Percentiles rank a stretch among this genome's conserved stretches.
These are phyloP conservation scores for Athelia sp. DNA, from an alignment of 1,284 basidiomycete species.

Conservation along the genomic window DNA sequence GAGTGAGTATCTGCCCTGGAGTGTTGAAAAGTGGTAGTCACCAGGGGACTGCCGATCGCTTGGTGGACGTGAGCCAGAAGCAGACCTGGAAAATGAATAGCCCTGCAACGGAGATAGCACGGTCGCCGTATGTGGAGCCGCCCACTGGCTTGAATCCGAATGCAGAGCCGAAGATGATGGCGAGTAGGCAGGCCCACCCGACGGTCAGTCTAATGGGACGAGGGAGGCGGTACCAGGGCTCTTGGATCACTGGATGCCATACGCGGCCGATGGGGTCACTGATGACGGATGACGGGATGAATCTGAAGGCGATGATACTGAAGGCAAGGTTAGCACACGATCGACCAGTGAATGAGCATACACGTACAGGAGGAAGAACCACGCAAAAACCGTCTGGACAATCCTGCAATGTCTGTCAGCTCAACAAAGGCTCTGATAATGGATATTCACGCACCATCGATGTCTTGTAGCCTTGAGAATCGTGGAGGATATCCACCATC, in stretches of 20 bases:
- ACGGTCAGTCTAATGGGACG: conserved; percentile 49
- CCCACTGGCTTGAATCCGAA: conserved; percentile 67
- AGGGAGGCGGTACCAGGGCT: conserved; percentile 69
- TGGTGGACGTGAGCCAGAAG: conserved; percentile 62
- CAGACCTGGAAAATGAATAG: conserved; percentile 71
- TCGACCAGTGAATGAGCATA: not conserved
- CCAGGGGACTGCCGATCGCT: conserved; percentile 67
- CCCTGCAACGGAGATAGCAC: conserved; percentile 78
- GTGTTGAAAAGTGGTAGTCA: conserved; percentile 18
- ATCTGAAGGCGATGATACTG: conserved; percentile 76
- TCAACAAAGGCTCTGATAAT: conserved; percentile 1
- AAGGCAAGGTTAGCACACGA: conserved; percentile 4
- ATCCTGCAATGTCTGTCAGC: conserved; percentile 42
- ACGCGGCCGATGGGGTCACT: conserved; percentile 60
- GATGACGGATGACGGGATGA: conserved; percentile 65
- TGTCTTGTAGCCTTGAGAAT: conserved; percentile 63
- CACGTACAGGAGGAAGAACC: conserved; percentile 69
- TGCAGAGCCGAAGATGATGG: conserved; percentile 74
- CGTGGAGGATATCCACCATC: conserved; percentile 78
- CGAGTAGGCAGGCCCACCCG: conserved; percentile 73
- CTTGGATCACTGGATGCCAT: conserved; percentile 60
- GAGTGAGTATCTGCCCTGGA: not conserved
- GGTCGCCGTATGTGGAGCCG: conserved; percentile 65
- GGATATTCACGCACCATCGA: conserved; percentile 49
- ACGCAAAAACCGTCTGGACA: conserved; percentile 74